Evolutionary conservation across 768 basidiomycete genomes (phyloP).

Genomic region (Serpula lacrymans): DNA sequence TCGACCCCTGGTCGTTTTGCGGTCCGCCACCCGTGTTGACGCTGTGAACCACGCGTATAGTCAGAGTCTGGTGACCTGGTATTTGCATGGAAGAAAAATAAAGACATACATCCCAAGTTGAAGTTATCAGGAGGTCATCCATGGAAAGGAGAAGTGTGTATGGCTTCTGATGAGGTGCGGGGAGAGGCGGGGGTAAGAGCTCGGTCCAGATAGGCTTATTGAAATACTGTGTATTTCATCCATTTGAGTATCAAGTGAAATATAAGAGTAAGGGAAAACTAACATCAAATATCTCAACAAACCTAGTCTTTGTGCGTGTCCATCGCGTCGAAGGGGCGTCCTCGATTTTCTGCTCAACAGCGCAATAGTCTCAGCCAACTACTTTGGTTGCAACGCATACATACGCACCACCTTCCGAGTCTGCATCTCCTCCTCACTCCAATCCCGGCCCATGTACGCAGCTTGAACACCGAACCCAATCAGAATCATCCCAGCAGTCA

Average conservation of each 20-base stretch:
- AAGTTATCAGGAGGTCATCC: conserved; percentile 88
- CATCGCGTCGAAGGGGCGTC: conserved; percentile 59
- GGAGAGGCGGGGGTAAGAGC: conserved; percentile 83
- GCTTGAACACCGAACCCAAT: conserved; percentile 55
- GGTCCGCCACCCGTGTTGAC: conserved; percentile 93
- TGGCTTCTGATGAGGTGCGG: conserved; percentile 79
- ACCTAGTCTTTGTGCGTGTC: conserved; percentile 61
- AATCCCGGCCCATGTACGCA: conserved; percentile 73
- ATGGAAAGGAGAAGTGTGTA: conserved; percentile 90
- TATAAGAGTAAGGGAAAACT: conserved; percentile 19
- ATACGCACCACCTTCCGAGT: conserved; percentile 56
- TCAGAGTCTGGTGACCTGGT: background rate
- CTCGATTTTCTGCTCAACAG: conserved; percentile 45
- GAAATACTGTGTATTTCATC: conserved; percentile 57
- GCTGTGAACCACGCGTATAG: conserved; percentile 39
- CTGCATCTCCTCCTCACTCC: conserved; percentile 70
- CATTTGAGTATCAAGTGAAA: background rate
- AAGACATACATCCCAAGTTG: conserved; percentile 82
- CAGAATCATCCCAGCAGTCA: conserved; percentile 50
- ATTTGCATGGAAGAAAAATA: background rate
- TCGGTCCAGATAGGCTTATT: conserved; percentile 93
- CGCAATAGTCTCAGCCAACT: background rate
- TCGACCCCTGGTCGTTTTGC: conserved; percentile 98
- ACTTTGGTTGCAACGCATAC: conserved; percentile 5
- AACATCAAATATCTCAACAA: conserved; percentile 68